Evolutionary conservation across 345 rosid species (phyloP), one percentile per base, ranked within the genome.

Genomic region (Toxicodendron radicans): DNA sequence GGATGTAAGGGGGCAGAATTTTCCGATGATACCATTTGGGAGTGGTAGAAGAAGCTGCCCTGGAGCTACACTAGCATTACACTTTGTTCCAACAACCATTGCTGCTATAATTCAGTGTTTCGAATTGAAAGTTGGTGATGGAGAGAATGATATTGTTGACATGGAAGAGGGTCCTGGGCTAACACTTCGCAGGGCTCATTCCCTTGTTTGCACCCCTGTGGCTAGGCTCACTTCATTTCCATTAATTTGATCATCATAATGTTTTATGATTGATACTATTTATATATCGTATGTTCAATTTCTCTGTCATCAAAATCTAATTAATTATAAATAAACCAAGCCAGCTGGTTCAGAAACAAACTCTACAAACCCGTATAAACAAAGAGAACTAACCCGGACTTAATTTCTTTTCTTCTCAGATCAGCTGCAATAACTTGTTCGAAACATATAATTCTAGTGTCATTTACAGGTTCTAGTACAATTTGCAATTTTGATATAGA

Each of bases 141-240:
- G 86, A 70, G 77, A 60, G 68, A 59, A 80, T 70, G 84, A 72
- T 0, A 32, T 7, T 46, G 85, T 91, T 56, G 83, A 86, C 71
- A 89, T 91, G 96, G 83, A 68, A 67, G 93, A 91, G 57, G 91
- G 86, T 18, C 66, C 54, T 53, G 91, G 92, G 17, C 58, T 87
- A 2, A 81, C 92, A 4, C 80, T 83, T 45, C 87, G 87, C 51
- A 88, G 85, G 82, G 89, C 89, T 27, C 78, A 71, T 27, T 84
- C 91, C 14, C 75, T 88, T 45, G 66, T 90, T 45, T 87, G 97
- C 77, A 46, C 74, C 4, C 89, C 89, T 5, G 76, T 86, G 16
- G 73, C 87, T 17, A 85, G 86, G 72, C 80, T 81, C 62, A 11
- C 67, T 64, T 87, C 82, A 33, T 78, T 82, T 35, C 82, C 81